phyloP scores from a whole-genome alignment of 805 yeast genomes.

The Sungouiozyma ichnusensis region DNA sequence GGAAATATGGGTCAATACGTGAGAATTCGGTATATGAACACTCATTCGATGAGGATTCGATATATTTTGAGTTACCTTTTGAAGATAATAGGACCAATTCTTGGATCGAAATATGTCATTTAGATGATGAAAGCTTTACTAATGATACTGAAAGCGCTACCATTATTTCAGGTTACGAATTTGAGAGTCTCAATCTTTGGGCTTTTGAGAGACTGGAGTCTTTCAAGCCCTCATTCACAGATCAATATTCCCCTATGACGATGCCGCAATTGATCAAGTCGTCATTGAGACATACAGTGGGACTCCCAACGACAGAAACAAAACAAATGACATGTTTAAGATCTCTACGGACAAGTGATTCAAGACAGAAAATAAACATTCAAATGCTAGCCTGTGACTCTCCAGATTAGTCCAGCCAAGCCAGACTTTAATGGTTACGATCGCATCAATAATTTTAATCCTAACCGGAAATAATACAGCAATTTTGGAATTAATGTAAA shows the following conservation, averaged over 20 bases:
- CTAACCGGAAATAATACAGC: not conserved
- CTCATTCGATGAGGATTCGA: not conserved
- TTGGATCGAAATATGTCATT: not conserved
- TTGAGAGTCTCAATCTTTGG: not conserved
- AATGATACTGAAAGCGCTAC: not conserved
- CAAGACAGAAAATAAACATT: not conserved
- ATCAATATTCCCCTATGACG: not conserved
- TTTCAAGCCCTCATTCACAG: not conserved
- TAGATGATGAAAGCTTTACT: not conserved
- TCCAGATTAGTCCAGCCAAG: not conserved
- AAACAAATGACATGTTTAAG: not conserved
- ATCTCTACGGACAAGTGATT: not conserved
- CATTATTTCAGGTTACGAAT: not conserved
- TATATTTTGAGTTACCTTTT: not conserved
- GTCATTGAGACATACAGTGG: slow-evolving; percentile 1
- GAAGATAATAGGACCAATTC: not conserved
- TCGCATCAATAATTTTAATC: not conserved
- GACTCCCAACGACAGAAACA: not conserved
- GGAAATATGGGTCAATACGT: too few relatives aligned
- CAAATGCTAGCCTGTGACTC: not conserved
- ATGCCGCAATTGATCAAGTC: not conserved
- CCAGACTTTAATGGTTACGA: too few relatives aligned
- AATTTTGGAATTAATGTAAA: too few relatives aligned
- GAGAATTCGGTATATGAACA: too few relatives aligned
- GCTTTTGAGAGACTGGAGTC: not conserved